phyloP scores from a whole-genome alignment of 1,284 basidiomycete genomes.

The Heterobasidion annosum region DNA sequence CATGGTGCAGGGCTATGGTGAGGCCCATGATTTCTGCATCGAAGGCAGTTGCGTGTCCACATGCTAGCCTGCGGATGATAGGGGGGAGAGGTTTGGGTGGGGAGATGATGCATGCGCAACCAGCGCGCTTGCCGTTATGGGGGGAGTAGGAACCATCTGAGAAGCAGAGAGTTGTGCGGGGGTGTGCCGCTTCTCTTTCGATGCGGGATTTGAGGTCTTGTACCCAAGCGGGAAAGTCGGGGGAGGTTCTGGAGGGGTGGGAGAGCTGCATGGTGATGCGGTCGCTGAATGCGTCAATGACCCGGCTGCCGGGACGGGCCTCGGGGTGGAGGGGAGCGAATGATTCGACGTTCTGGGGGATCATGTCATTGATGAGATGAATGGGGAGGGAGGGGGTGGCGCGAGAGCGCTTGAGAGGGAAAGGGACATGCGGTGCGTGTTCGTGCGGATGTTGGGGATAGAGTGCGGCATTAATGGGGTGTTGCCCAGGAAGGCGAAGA shows the following conservation, averaged over 20 bases:
- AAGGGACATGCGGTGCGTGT: background rate
- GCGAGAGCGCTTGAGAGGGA: background rate
- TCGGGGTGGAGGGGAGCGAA: background rate
- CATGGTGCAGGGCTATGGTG: background rate
- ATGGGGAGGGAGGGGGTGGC: background rate
- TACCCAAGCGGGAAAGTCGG: background rate
- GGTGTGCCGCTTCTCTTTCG: background rate
- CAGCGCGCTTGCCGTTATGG: background rate
- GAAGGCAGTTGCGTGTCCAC: background rate
- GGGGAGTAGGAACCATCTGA: background rate
- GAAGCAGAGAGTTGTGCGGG: background rate
- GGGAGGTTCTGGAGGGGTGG: background rate
- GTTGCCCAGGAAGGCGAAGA: background rate
- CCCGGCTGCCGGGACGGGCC: background rate
- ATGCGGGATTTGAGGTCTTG: background rate
- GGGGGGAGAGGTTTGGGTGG: background rate
- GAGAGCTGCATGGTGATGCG: background rate
- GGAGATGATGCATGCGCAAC: background rate
- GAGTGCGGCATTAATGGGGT: no score
- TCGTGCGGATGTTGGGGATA: background rate
- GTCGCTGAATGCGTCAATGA: background rate
- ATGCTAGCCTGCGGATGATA: background rate
- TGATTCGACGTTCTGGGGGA: background rate
- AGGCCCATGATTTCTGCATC: background rate
- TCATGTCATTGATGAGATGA: no score